Percentiles rank a stretch among this genome's conserved stretches.
Evolutionary conservation across 208 protist genomes (phyloP).

Genomic region (Spironucleus salmonicida): DNA sequence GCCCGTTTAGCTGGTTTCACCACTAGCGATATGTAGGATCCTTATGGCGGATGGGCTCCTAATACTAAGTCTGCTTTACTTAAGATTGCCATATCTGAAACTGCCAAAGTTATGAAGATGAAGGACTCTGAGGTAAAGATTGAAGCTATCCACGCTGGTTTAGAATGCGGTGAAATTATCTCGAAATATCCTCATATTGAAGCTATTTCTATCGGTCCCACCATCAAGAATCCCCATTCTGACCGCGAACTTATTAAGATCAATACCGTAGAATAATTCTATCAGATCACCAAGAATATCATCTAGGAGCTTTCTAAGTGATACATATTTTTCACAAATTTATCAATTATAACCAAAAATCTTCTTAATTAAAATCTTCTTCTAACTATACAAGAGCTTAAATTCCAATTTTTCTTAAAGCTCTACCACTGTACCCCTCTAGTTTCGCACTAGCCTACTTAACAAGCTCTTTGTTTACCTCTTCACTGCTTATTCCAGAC

Average conservation of each 20-base stretch:
- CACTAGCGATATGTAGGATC: neutral
- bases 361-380: too few relatives aligned
- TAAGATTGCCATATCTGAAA: neutral
- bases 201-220: slow-evolving; percentile 33
- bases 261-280: slow-evolving; percentile 5
- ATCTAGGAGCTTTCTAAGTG: neutral
- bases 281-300: neutral
- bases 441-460: too few relatives aligned
- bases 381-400: too few relatives aligned
- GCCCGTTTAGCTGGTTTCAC: slow-evolving; percentile 15
- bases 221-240: slow-evolving; percentile 32
- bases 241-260: slow-evolving; percentile 1
- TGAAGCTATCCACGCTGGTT: slow-evolving; percentile 39
- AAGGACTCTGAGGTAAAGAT: neutral
- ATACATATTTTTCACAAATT: too few relatives aligned
- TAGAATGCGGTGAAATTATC: slow-evolving; percentile 36
- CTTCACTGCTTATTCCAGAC: too few relatives aligned
- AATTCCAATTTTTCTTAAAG: too few relatives aligned
- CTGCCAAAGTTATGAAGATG: neutral
- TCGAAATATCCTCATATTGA: slow-evolving; percentile 27
- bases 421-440: too few relatives aligned
- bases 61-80: slow-evolving; percentile 26
- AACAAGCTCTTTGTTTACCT: too few relatives aligned
- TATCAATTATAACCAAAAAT: too few relatives aligned
- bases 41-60: slow-evolving; percentile 33